Evolutionary conservation across 2,329 filamentous ascomycete species (phyloP).

Genomic region (Fusarium incarnatum): DNA sequence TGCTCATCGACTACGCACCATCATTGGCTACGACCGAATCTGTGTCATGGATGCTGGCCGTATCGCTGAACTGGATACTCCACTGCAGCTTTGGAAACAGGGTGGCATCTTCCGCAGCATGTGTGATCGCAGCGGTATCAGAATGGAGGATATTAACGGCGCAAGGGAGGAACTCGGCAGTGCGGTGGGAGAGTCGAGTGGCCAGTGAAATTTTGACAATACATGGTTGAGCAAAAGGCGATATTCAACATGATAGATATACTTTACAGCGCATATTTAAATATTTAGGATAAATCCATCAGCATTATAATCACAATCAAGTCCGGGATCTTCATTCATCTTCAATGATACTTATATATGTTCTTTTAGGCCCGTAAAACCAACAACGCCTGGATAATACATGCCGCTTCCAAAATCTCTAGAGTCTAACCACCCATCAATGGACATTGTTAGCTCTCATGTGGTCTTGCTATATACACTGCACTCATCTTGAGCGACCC

Average conservation of each 20-base stretch:
- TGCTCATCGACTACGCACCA: constrained; percentile 90
- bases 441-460: neutral
- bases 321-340: neutral
- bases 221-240: neutral
- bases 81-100: constrained; percentile 76
- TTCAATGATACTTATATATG: constrained; percentile 13
- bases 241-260: neutral
- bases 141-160: constrained; percentile 63
- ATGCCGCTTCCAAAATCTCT: constrained; percentile 30
- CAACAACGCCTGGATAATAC: constrained; percentile 31
- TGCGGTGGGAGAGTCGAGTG: constrained; percentile 12
- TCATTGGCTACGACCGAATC: constrained; percentile 94
- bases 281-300: neutral
- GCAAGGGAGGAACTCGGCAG: constrained; percentile 55
- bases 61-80: constrained; percentile 88
- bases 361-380: constrained; percentile 8
- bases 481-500: neutral
- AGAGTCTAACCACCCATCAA: constrained; percentile 29
- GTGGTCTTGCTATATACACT: constrained; percentile 1
- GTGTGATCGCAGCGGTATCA: constrained; percentile 88
- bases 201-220: constrained; percentile 3
- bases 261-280: neutral
- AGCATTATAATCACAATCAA: neutral
- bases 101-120: constrained; percentile 87
- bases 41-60: constrained; percentile 93